Evolutionary conservation across 2,329 filamentous ascomycete species (phyloP).

Genomic region (Blastomyces parvus): DNA sequence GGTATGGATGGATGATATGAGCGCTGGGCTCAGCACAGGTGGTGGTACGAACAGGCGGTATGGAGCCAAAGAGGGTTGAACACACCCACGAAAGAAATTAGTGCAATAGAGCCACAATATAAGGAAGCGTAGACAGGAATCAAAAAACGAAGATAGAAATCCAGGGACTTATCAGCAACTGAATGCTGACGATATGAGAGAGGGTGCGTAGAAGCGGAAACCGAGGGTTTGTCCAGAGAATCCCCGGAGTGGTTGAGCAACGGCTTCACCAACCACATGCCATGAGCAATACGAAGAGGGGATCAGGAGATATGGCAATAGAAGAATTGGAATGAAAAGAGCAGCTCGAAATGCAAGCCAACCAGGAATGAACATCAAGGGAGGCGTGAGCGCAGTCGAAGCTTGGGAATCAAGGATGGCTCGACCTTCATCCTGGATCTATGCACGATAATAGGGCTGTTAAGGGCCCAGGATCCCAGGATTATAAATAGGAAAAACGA

Average conservation of each 20-base stretch:
- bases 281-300: background rate
- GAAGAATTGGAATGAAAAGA: background rate
- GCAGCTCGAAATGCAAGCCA: background rate
- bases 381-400: background rate
- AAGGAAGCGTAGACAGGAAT: background rate
- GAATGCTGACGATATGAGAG: background rate
- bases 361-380: background rate
- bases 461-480: background rate
- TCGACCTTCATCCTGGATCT: background rate
- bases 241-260: background rate
- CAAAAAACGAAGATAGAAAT: background rate
- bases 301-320: no score
- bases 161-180: background rate
- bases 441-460: background rate
- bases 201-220: no score
- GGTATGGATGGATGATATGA: background rate
- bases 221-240: background rate
- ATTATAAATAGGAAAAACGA: background rate
- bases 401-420: background rate
- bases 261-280: background rate
- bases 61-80: background rate
- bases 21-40: background rate
- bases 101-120: background rate
- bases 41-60: background rate
- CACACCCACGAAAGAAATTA: background rate